A percentile compares a stretch with the other conserved stretches of the same genome.
phyloP scores from a whole-genome alignment of 1,284 basidiomycete species.

The Apiotrichum sp. region DNA sequence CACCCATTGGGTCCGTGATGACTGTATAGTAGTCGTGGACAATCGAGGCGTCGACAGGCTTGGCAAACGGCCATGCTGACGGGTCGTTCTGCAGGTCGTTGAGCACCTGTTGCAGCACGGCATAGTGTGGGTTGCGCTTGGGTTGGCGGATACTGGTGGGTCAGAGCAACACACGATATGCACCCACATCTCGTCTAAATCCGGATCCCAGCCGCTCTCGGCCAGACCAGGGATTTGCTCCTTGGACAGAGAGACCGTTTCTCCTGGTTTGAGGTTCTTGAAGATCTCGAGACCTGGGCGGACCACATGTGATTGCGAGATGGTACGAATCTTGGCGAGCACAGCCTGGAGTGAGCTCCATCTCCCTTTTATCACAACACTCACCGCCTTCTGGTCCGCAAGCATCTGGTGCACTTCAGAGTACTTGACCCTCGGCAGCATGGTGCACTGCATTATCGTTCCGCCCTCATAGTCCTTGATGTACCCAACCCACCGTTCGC shows the following conservation, averaged over 20 bases:
- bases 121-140: slow-evolving; percentile 55
- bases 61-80: slow-evolving; percentile 67
- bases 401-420: slow-evolving; percentile 74
- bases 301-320: slow-evolving; percentile 80
- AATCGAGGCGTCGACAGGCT: slow-evolving; percentile 67
- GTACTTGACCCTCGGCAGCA: slow-evolving; percentile 88
- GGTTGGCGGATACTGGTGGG: slow-evolving; percentile 50
- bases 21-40: slow-evolving; percentile 89
- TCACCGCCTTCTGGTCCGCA: slow-evolving; percentile 69
- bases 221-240: slow-evolving; percentile 78
- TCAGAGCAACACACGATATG: not conserved
- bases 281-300: slow-evolving; percentile 78
- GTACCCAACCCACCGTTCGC: slow-evolving; percentile 94
- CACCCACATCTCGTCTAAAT: slow-evolving; percentile 69
- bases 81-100: slow-evolving; percentile 75
- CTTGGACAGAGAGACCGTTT: slow-evolving; percentile 33
- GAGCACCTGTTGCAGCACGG: slow-evolving; percentile 73
- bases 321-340: slow-evolving; percentile 78
- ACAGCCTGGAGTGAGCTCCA: slow-evolving; percentile 54
- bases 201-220: slow-evolving; percentile 89
- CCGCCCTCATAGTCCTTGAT: slow-evolving; percentile 99
- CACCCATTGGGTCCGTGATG: slow-evolving; percentile 90
- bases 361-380: slow-evolving; percentile 11
- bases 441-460: slow-evolving; percentile 98
- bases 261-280: slow-evolving; percentile 49